phyloP scores from a whole-genome alignment of 345 rosid species.

The Murraya koenigii region DNA sequence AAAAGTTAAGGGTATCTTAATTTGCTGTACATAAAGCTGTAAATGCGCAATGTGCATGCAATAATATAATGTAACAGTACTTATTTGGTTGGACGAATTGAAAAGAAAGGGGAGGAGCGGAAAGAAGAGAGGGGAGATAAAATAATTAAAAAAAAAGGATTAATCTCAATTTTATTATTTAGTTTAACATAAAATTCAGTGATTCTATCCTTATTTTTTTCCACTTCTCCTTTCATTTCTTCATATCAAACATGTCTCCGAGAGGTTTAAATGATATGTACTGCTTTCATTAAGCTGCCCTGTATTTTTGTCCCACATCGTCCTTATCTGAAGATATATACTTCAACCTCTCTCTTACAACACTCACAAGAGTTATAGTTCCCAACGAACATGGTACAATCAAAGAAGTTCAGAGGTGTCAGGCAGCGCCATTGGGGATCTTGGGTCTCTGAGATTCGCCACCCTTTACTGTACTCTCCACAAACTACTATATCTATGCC shows the following conservation, averaged over 20 bases:
- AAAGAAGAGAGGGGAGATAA: too few relatives aligned
- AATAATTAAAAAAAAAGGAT: too few relatives aligned
- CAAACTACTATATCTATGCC: not conserved
- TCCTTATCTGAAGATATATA: not conserved
- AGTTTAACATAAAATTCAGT: too few relatives aligned
- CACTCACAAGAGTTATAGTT: not conserved
- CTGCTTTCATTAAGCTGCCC: not conserved
- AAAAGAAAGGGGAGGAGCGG: too few relatives aligned
- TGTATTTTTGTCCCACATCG: slow-evolving; percentile 14
- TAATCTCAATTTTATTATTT: too few relatives aligned
- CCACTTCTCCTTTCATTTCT: too few relatives aligned
- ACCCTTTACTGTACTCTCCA: slow-evolving; percentile 55
- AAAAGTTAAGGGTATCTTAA: not conserved
- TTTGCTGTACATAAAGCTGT: slow-evolving; percentile 6
- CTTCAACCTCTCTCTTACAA: not conserved
- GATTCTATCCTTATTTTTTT: too few relatives aligned
- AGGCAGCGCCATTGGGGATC: slow-evolving; percentile 95
- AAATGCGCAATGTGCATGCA: not conserved
- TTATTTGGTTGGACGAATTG: too few relatives aligned
- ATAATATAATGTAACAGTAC: not conserved
- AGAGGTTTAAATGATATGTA: not conserved
- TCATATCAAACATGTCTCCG: too few relatives aligned
- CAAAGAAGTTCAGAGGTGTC: slow-evolving; percentile 91
- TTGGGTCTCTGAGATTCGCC: slow-evolving; percentile 89
- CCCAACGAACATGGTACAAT: slow-evolving; percentile 37